Evolutionary conservation across 768 basidiomycete genomes (phyloP).

Genomic region (Hygrocybe punicea): DNA sequence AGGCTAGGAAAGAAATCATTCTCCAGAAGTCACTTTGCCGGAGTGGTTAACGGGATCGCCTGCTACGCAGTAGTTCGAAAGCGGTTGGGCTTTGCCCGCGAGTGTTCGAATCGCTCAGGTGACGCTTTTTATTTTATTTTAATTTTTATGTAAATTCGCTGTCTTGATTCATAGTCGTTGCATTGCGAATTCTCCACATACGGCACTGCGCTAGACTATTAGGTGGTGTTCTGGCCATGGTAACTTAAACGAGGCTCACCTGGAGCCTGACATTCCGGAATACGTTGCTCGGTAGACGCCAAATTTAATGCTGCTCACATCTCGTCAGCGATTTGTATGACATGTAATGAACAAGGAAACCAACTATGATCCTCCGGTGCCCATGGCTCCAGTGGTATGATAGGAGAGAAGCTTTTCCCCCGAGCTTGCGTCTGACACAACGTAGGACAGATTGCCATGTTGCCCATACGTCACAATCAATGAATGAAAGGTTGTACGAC

Average conservation of each 20-base stretch:
- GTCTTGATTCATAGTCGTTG: not conserved
- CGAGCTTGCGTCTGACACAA: not conserved
- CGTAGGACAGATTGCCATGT: not conserved
- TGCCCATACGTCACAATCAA: not conserved
- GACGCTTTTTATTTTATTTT: conserved; percentile 15
- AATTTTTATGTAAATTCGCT: too few species aligned
- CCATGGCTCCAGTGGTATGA: not conserved
- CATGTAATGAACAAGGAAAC: not conserved
- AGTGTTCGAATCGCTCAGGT: conserved; percentile 31
- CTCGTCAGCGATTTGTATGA: not conserved
- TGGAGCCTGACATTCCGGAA: not conserved
- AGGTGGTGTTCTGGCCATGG: not conserved
- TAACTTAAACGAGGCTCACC: too few species aligned
- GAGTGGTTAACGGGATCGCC: conserved; percentile 31
- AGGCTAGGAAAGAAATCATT: not conserved
- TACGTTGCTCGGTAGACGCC: not conserved
- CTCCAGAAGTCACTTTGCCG: conserved; percentile 22
- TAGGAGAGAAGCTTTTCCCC: not conserved
- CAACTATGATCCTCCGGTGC: not conserved
- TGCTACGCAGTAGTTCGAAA: conserved; percentile 16
- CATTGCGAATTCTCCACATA: not conserved
- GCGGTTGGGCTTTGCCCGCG: conserved; percentile 25
- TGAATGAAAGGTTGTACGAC: not conserved
- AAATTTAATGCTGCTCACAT: not conserved
- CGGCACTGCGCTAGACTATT: not conserved